A percentile compares a stretch with the other conserved stretches of the same genome.
phyloP scores from a whole-genome alignment of 768 basidiomycete species.

The Boletus subparvulus region DNA sequence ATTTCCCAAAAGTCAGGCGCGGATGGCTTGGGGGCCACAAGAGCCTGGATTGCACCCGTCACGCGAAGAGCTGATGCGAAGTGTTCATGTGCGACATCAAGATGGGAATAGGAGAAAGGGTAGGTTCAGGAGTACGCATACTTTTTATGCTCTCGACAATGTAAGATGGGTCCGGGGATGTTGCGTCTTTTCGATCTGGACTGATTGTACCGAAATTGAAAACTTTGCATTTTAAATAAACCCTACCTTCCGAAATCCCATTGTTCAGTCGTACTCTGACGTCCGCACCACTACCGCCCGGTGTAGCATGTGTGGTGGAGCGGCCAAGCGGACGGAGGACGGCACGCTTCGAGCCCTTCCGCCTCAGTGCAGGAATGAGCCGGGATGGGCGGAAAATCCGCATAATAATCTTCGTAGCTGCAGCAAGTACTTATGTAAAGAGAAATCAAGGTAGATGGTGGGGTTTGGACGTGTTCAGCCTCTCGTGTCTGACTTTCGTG shows the following conservation, averaged over 20 bases:
- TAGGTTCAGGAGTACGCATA: not conserved
- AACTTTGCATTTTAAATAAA: not conserved
- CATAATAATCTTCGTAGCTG: not conserved
- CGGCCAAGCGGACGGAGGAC: no score
- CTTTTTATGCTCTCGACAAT: not conserved
- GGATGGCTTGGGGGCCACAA: not conserved
- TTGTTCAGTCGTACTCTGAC: no score
- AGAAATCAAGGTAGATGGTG: no score
- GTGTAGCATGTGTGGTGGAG: not conserved
- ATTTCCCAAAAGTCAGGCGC: conserved; percentile 12
- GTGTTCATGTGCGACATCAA: not conserved
- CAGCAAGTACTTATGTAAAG: not conserved
- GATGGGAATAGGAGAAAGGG: not conserved
- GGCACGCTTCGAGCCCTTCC: no score
- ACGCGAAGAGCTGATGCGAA: not conserved
- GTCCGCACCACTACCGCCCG: not conserved
- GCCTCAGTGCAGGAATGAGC: not conserved
- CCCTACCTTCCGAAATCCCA: not conserved
- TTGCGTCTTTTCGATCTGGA: not conserved
- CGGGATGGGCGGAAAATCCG: not conserved
- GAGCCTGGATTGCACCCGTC: not conserved
- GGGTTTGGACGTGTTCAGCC: not conserved
- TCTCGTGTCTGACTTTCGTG: not conserved
- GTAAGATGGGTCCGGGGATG: not conserved
- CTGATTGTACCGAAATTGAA: not conserved